Evolutionary conservation across 352 stramenopile genomes (phyloP).

Genomic region (Globisporangium echinulatum): DNA sequence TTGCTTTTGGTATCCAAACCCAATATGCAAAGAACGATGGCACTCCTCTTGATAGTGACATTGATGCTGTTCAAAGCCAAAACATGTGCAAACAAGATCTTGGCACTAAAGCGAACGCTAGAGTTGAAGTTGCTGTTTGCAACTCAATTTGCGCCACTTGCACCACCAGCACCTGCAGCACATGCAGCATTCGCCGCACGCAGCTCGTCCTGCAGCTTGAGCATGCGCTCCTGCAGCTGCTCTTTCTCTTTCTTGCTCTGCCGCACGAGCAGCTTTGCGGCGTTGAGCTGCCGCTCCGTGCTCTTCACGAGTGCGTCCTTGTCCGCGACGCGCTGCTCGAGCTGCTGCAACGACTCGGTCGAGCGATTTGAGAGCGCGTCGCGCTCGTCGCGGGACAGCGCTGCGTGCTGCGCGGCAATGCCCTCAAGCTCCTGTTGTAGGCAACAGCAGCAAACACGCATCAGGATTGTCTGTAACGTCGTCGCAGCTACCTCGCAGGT

Average conservation of each 20-base stretch:
- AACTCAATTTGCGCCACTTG: conserved; percentile 1
- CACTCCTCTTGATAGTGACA: too few species aligned
- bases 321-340: conserved; percentile 33
- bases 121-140: too few species aligned
- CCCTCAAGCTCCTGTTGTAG: conserved; percentile 33
- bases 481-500: too few species aligned
- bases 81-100: too few species aligned
- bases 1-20: too few species aligned
- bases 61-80: too few species aligned
- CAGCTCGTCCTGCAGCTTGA: conserved; percentile 27
- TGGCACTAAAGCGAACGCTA: too few species aligned
- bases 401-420: conserved; percentile 28
- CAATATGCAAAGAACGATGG: too few species aligned
- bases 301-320: conserved; percentile 44
- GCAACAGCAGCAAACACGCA: neutral
- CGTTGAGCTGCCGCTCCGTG: conserved; percentile 55
- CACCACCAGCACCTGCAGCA: too few species aligned
- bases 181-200: neutral
- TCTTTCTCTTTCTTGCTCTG: conserved; percentile 76
- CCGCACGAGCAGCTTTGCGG: conserved; percentile 52
- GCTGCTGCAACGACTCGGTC: conserved; percentile 22
- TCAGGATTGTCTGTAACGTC: too few species aligned
- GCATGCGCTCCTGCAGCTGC: conserved; percentile 32
- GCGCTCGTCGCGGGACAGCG: conserved; percentile 28
- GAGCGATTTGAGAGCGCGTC: conserved; percentile 20